Base-by-base conservation (phyloP, 805 yeast species). In the Starmerella gropengiesseri region DNA sequence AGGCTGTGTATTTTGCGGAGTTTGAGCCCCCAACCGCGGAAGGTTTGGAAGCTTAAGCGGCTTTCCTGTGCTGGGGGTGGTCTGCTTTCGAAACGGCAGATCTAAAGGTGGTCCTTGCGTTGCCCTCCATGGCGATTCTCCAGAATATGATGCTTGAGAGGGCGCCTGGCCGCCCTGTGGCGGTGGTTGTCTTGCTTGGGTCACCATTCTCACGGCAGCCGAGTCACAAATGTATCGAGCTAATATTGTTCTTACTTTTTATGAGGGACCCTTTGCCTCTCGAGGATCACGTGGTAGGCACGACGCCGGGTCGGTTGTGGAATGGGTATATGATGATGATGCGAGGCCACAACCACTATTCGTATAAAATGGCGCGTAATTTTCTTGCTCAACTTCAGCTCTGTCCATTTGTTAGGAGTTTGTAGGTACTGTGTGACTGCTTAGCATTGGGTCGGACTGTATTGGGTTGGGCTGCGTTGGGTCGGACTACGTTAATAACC, bases 81-180 rank as follows among this genome's bases (percentile, higher is more conserved):
- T 16, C 16, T 33, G 21, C 23, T 22, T 26, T 12, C 27, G 31
- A 5, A 17, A 12, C 5, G 39, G 38, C 11, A 31, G 16, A 11
- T 32, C 43, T 4, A 35, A 42, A 14, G 34, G n/a, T 4, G 36
- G 40, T n/a, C 31, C 23, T 8, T 35, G 44, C 9, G 43, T 14
- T 7, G 43, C 46, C 23, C 48, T 27, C 53, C 53, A 50, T 20
- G 53, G 53, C 18, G 53, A 50, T 4, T 33, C 48, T 14, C 43
- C 40, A 6, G 52, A 47, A 3, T 40, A 40, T 17, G 37, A 8
- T 12, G 32, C 30, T 22, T 44, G 41, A 2, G 30, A 12, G 11
- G 30, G 17, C 18, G 22, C 38, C 14, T 40, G 44, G 12, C 38
- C 36, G 17, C 20, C 26, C 16, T 44, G 44, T 12, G 26, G 39